Percentiles rank a stretch among this genome's conserved stretches.
Conservation (phyloP, 2,329 filamentous ascomycete genomes). For the Rhynchosporium graminicola region DNA sequence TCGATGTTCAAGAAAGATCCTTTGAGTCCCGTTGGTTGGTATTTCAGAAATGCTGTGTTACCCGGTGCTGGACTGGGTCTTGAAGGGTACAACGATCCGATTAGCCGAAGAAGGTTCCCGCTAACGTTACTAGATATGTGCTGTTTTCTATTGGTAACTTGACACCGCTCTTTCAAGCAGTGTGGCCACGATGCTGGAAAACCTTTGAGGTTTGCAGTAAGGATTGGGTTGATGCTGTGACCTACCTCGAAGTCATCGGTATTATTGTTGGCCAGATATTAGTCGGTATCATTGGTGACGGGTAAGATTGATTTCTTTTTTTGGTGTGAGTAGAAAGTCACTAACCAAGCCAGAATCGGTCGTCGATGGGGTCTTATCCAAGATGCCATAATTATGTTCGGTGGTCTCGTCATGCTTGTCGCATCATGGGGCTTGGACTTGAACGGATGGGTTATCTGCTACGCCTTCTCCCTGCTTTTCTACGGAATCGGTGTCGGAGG, state of each 20-base stretch:
- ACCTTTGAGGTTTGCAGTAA: constrained; percentile 64
- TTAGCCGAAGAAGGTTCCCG: background rate
- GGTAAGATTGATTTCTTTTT: constrained; percentile 43
- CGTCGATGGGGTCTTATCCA: constrained; percentile 95
- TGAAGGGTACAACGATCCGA: constrained; percentile 60
- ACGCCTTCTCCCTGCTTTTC: constrained; percentile 92
- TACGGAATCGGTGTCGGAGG: constrained; percentile 77
- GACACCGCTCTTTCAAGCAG: constrained; percentile 73
- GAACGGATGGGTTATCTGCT: constrained; percentile 96
- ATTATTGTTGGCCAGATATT: constrained; percentile 93
- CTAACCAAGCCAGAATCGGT: constrained; percentile 62
- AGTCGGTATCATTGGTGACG: constrained; percentile 79
- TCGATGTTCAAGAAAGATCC: constrained; percentile 85
- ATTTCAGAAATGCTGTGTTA: constrained; percentile 87
- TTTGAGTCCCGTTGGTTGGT: constrained; percentile 79
- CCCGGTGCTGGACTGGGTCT: constrained; percentile 90
- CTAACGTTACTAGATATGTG: constrained; percentile 66
- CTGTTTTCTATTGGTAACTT: constrained; percentile 97
- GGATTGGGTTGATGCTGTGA: constrained; percentile 81
- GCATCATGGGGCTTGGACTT: constrained; percentile 84
- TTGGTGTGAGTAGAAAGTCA: background rate
- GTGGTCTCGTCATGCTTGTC: constrained; percentile 89
- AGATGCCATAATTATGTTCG: constrained; percentile 90
- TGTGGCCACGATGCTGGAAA: constrained; percentile 80
- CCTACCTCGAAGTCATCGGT: constrained; percentile 89